Base-by-base conservation (phyloP, 176 grass and related monocot genomes). In the Bolboschoenus planiculmis region DNA sequence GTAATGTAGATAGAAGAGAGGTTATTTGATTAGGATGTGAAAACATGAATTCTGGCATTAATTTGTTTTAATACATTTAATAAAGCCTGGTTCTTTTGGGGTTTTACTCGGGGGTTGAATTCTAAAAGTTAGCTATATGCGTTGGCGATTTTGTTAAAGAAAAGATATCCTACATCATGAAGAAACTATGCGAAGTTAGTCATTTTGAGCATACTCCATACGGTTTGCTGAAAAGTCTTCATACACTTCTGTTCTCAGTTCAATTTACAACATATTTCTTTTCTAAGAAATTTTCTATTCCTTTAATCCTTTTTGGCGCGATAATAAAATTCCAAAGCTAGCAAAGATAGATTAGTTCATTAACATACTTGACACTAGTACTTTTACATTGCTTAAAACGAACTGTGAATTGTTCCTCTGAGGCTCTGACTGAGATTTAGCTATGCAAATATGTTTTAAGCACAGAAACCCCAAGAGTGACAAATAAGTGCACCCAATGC, bases 401-500 rank as follows among this genome's bases (percentile, higher is more conserved):
- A 59, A 47, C 7, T 29, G 7, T 40, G 44, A 26, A 63, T 82
- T 47, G 23, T 65, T 80, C 1, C 26, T 76, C 77, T n/a, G n/a
- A n/a, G n/a, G n/a, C n/a, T n/a, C n/a, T 44, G 61, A 50, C 59
- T 88, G 48, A 84, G 55, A 63, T 68, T 60, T n/a, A 20, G 33
- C 30, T 53, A 85, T 16, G 48, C 13, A 1, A 60, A 78, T 65
- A 5, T 86, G 50, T 74, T 27, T 77, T 59, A 85, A 84, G 80
- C 73, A 79, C 90, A 96, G 93, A 85, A 56, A 86, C 44, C 13
- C 93, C 93, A 78, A 92, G 63, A 46, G 60, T 87, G 85, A 89
- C 82, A 87, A 88, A 89, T 31, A 90, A 83, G 61, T 96, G 93
- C 62, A 56, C 59, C 60, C 86, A 89, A 66, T 97, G 93, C 85